Percentiles rank a stretch among this genome's conserved stretches.
These are phyloP conservation scores for Dactylellina haptotyla DNA, from an alignment of 2,329 filamentous ascomycete species.

Conservation along the genomic window DNA sequence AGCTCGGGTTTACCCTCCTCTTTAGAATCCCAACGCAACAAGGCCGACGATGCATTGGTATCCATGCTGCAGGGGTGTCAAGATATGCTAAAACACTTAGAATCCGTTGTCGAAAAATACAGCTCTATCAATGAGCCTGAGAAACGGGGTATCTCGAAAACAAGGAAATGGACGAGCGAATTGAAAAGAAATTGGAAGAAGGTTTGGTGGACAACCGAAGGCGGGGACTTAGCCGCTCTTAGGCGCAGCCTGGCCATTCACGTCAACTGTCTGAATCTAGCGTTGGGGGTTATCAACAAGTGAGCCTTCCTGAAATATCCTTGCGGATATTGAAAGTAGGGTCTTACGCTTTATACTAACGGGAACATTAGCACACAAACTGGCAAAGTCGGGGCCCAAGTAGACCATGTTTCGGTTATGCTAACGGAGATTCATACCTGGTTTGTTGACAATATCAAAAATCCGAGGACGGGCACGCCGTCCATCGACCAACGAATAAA, in stretches of 20 bases:
- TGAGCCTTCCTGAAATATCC: not conserved
- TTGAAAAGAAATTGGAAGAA: conserved; percentile 59
- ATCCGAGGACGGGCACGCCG: not conserved
- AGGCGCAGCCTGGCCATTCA: conserved; percentile 30
- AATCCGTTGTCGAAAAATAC: conserved; percentile 56
- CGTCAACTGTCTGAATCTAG: conserved; percentile 13
- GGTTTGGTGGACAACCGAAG: conserved; percentile 59
- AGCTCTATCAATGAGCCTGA: conserved; percentile 44
- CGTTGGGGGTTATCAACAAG: conserved; percentile 21
- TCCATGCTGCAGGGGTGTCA: conserved; percentile 55
- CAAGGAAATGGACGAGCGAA: conserved; percentile 55
- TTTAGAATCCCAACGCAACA: not conserved
- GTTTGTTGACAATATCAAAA: conserved; percentile 10
- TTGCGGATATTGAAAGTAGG: not conserved
- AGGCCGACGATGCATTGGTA: conserved; percentile 39
- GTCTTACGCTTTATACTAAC: not conserved
- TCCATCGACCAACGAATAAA: not conserved
- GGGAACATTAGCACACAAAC: not conserved
- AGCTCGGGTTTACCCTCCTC: not conserved
- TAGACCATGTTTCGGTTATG: conserved; percentile 1
- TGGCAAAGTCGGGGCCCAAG: not conserved
- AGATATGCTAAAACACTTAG: conserved; percentile 54
- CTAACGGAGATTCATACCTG: conserved; percentile 25
- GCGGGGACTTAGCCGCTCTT: conserved; percentile 57
- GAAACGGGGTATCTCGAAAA: not conserved